These are phyloP conservation scores for Basidiobolus meristosporus DNA, from an alignment of 371 early-diverging fungal genomes.

Conservation along the genomic window DNA sequence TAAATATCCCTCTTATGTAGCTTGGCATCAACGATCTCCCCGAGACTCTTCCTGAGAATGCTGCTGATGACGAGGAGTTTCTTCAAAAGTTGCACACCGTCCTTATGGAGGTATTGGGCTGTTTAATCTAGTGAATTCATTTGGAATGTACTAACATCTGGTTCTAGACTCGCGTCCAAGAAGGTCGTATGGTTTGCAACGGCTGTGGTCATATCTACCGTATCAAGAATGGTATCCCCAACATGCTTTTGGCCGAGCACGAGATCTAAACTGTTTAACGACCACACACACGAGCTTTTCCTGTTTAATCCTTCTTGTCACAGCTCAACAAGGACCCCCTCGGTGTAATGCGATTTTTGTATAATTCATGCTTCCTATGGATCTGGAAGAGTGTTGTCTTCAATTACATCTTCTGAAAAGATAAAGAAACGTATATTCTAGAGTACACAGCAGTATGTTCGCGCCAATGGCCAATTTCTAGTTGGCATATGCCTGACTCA, in stretches of 20 bases:
- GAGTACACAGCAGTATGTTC: no score
- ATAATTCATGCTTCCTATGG: no score
- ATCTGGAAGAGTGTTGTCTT: no score
- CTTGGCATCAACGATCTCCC: conserved; percentile 45
- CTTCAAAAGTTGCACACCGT: conserved; percentile 53
- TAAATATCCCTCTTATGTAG: conserved; percentile 8
- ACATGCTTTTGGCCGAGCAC: conserved; percentile 88
- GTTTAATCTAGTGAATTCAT: background rate
- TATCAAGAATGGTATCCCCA: conserved; percentile 86
- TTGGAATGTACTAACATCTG: background rate
- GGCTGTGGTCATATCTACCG: conserved; percentile 79
- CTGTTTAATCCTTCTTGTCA: no score
- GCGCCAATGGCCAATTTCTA: no score
- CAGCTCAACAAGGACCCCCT: no score
- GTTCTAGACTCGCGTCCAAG: conserved; percentile 46
- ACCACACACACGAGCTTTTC: no score
- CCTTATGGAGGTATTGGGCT: conserved; percentile 46
- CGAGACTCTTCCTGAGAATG: conserved; percentile 44
- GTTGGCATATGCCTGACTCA: no score
- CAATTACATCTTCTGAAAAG: no score
- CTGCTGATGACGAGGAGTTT: conserved; percentile 47
- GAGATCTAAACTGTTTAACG: conserved; percentile 72
- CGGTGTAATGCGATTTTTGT: no score
- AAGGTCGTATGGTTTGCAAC: conserved; percentile 80
- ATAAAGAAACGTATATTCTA: no score